These are phyloP conservation scores for Talaromyces nanjingensis DNA, from an alignment of 495 filamentous ascomycete species.

Conservation along the genomic window DNA sequence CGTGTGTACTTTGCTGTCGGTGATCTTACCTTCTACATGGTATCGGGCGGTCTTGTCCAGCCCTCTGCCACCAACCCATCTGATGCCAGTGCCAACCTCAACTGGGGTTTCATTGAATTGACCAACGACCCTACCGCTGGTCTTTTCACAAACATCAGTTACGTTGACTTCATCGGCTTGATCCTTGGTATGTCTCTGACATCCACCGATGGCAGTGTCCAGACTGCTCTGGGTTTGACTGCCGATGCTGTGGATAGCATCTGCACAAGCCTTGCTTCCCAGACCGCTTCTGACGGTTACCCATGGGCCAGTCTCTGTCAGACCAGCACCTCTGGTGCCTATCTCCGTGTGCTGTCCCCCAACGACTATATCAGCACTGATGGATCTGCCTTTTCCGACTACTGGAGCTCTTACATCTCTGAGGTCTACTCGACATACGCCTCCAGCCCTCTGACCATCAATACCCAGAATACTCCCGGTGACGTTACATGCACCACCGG, in stretches of 20 bases:
- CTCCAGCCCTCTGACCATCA: conserved; percentile 41
- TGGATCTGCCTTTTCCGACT: conserved; percentile 21
- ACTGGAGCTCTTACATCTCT: conserved; percentile 57
- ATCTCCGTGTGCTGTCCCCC: conserved; percentile 5
- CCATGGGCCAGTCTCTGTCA: conserved; percentile 34
- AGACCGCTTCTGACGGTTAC: conserved; percentile 25
- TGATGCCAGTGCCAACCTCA: conserved; percentile 31
- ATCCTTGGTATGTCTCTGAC: conserved; percentile 32
- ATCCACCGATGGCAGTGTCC: conserved; percentile 22
- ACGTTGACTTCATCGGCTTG: conserved; percentile 43
- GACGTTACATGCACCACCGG: conserved; percentile 45
- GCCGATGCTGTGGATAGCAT: conserved; percentile 23
- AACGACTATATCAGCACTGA: conserved; percentile 7
- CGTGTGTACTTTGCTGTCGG: conserved; percentile 37
- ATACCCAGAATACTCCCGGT: conserved; percentile 53
- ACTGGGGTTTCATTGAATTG: conserved; percentile 44
- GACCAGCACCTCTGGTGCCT: conserved; percentile 14
- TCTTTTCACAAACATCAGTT: conserved; percentile 39
- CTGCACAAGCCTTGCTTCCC: conserved; percentile 28
- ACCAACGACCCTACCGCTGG: conserved; percentile 28
- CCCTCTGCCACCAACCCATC: conserved; percentile 34
- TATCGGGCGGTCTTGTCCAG: conserved; percentile 25
- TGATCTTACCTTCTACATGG: conserved; percentile 28
- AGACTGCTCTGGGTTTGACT: conserved; percentile 26
- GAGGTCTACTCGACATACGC: conserved; percentile 57